Conservation (phyloP, 345 rosid genomes). For the Populus euphratica region DNA sequence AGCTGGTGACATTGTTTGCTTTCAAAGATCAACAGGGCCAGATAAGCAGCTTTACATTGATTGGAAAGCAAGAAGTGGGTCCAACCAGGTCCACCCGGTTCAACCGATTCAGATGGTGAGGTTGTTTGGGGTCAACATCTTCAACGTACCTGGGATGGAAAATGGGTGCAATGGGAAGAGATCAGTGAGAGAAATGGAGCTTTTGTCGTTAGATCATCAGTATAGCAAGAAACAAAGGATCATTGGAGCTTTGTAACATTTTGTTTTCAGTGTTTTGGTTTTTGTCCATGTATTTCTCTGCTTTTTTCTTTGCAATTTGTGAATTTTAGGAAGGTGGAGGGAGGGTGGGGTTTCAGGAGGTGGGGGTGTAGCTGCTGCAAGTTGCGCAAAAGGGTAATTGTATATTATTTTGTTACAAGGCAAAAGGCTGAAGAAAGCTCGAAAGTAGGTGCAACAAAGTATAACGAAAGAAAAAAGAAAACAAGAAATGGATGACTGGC, state of each 20-base stretch:
- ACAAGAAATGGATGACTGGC: slow-evolving; percentile 20
- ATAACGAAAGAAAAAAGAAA: neutral
- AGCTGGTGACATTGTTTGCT: slow-evolving; percentile 77
- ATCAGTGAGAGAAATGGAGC: slow-evolving; percentile 46
- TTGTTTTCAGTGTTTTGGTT: neutral
- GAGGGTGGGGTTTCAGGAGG: neutral
- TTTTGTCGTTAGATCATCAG: slow-evolving; percentile 39
- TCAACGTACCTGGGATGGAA: slow-evolving; percentile 31
- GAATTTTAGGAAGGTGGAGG: neutral
- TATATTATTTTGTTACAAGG: slow-evolving; percentile 32
- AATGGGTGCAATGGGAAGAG: slow-evolving; percentile 51
- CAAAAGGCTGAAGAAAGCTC: slow-evolving; percentile 38
- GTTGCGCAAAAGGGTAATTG: slow-evolving; percentile 43
- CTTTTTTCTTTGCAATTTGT: slow-evolving; percentile 7
- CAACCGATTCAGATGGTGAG: slow-evolving; percentile 52
- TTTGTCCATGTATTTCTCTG: neutral
- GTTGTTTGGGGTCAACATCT: slow-evolving; percentile 82
- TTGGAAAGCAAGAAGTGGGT: slow-evolving; percentile 37
- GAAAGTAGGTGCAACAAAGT: slow-evolving; percentile 28
- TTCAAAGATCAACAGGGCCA: slow-evolving; percentile 70
- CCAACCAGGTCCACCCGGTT: slow-evolving; percentile 16
- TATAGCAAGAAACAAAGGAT: slow-evolving; percentile 70
- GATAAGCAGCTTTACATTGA: slow-evolving; percentile 68
- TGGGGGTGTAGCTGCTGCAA: slow-evolving; percentile 32
- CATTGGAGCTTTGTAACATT: slow-evolving; percentile 62